A percentile compares a stretch with the other conserved stretches of the same genome.
phyloP scores from a whole-genome alignment of 1,284 basidiomycete genomes.

The Ceraceosorus bombacis region DNA sequence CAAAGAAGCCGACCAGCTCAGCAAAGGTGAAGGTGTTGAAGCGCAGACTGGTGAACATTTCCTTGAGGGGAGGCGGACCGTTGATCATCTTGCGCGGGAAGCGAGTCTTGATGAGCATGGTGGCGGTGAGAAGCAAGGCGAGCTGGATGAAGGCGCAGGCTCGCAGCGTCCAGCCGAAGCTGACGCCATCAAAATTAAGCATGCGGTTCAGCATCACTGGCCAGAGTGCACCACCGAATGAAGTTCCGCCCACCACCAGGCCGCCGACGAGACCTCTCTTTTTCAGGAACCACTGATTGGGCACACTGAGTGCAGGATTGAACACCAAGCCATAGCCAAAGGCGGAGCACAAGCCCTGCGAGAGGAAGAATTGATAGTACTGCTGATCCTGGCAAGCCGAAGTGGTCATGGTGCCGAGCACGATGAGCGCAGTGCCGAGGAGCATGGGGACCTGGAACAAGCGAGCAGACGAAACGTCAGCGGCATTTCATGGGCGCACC shows the following conservation, averaged over 20 bases:
- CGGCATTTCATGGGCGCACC: too few relatives aligned
- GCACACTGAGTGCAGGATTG: slow-evolving; percentile 6
- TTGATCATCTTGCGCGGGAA: slow-evolving; percentile 8
- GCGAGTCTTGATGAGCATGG: slow-evolving; percentile 12
- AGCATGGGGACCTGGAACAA: too few relatives aligned
- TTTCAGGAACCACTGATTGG: slow-evolving; percentile 10
- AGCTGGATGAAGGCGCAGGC: slow-evolving; percentile 21
- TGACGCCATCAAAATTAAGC: slow-evolving; percentile 11
- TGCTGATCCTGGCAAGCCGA: neutral
- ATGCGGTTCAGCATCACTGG: slow-evolving; percentile 24
- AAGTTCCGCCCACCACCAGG: slow-evolving; percentile 25
- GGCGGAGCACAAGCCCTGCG: slow-evolving; percentile 8
- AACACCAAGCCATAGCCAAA: slow-evolving; percentile 6
- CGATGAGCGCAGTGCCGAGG: slow-evolving; percentile 2
- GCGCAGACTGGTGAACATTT: slow-evolving; percentile 17
- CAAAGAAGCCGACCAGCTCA: slow-evolving; percentile 12
- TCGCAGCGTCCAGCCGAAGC: slow-evolving; percentile 29
- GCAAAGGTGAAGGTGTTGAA: slow-evolving; percentile 24
- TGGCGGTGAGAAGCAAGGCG: slow-evolving; percentile 8
- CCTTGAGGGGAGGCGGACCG: slow-evolving; percentile 19
- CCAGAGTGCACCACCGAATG: slow-evolving; percentile 27
- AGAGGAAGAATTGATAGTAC: slow-evolving; percentile 9
- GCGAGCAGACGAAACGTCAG: too few relatives aligned
- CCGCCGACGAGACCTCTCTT: slow-evolving; percentile 7
- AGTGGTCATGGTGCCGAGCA: slow-evolving; percentile 5